phyloP scores from a whole-genome alignment of 2,329 filamentous ascomycete genomes.

The Ophiostoma tasmaniense region DNA sequence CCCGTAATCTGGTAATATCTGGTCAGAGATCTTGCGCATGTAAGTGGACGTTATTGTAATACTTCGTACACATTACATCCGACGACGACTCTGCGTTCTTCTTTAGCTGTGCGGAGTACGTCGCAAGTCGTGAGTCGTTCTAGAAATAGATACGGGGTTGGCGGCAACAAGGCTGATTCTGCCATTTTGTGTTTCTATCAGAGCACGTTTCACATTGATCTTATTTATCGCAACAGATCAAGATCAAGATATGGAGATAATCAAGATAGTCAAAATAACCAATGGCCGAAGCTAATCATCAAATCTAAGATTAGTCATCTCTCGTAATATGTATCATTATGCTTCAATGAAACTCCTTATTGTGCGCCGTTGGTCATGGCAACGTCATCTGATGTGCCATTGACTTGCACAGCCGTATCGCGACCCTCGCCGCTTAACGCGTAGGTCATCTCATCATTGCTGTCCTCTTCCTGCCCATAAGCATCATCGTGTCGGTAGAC shows the following conservation, averaged over 20 bases:
- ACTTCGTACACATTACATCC: neutral
- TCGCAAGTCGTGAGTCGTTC: neutral
- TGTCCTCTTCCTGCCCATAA: neutral
- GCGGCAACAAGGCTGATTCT: neutral
- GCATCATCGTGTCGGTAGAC: constrained; percentile 35
- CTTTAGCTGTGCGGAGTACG: neutral
- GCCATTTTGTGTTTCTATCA: neutral
- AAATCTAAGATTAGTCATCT: neutral
- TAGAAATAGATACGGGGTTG: neutral
- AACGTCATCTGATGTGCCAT: constrained; percentile 3
- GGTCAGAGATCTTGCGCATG: neutral
- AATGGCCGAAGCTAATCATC: neutral
- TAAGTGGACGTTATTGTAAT: neutral
- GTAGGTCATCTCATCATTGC: neutral
- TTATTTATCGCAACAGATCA: neutral
- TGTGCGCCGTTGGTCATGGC: neutral
- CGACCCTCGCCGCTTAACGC: neutral
- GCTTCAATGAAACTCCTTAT: neutral
- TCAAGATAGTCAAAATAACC: neutral
- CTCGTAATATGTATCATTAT: neutral
- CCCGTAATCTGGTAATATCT: neutral
- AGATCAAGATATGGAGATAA: neutral
- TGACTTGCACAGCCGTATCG: neutral
- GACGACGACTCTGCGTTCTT: neutral
- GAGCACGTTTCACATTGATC: neutral